Evolutionary conservation across 2,329 filamentous ascomycete genomes (phyloP).

Genomic region (Cryphonectria parasitica): DNA sequence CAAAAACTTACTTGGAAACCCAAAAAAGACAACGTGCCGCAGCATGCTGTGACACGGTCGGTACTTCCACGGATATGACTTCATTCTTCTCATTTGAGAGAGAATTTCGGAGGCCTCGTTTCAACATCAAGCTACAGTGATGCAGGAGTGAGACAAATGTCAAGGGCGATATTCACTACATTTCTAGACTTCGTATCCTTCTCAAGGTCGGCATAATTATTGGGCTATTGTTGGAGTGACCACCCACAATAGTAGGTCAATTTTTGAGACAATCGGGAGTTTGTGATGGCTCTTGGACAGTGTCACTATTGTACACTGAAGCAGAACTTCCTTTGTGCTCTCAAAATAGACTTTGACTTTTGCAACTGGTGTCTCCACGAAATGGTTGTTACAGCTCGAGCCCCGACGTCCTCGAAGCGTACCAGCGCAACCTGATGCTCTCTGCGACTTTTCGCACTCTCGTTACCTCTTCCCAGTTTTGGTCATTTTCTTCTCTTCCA

Average conservation of each 20-base stretch:
- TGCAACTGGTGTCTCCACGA: neutral
- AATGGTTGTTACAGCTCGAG: neutral
- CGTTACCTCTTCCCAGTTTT: neutral
- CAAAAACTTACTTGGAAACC: too few relatives aligned
- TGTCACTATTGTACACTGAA: neutral
- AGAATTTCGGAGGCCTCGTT: neutral
- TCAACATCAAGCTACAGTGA: neutral
- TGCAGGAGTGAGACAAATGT: neutral
- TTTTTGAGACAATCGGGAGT: neutral
- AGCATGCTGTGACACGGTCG: conserved; percentile 20
- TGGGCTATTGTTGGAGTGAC: neutral
- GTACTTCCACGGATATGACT: conserved; percentile 12
- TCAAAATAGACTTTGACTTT: neutral
- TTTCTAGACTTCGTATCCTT: neutral
- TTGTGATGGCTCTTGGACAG: neutral
- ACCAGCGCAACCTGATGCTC: neutral
- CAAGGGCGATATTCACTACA: too few relatives aligned
- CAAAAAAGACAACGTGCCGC: neutral
- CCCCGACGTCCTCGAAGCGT: neutral
- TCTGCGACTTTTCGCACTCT: neutral
- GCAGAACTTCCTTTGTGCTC: neutral
- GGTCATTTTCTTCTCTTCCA: too few relatives aligned
- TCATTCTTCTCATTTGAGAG: conserved; percentile 4
- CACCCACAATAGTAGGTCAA: neutral
- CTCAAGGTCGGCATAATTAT: neutral